Evolutionary conservation across 2,329 filamentous ascomycete genomes (phyloP).

Genomic region (Neofusicoccum umdonicola): DNA sequence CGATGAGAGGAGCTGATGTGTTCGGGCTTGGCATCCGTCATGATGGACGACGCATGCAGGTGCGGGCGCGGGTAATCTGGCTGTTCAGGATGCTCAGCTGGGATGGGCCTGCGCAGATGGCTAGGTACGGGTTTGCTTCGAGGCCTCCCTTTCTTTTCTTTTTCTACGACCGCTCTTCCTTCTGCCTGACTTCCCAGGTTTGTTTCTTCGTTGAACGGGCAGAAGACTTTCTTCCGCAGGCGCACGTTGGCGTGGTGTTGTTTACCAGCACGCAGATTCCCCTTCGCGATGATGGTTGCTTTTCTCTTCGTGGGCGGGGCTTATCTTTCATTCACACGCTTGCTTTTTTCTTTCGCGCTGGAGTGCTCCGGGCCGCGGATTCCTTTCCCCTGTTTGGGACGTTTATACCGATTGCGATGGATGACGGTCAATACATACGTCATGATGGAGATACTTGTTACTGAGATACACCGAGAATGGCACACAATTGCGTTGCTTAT

Average conservation of each 20-base stretch:
- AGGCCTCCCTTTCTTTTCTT: neutral
- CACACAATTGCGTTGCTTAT: conserved; percentile 7
- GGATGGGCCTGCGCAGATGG: conserved; percentile 5
- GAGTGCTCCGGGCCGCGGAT: neutral
- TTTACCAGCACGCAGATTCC: conserved; percentile 17
- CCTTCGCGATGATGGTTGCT: conserved; percentile 16
- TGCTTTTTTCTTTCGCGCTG: neutral
- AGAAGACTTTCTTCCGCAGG: neutral
- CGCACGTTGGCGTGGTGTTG: conserved; percentile 12
- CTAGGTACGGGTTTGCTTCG: conserved; percentile 4
- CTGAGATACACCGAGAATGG: conserved; percentile 9
- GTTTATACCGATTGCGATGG: conserved; percentile 9
- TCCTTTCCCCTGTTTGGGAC: neutral
- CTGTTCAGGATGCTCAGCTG: conserved; percentile 4
- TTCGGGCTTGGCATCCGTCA: conserved; percentile 3
- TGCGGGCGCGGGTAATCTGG: conserved; percentile 2
- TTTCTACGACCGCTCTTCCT: neutral
- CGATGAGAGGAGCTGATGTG: conserved; percentile 2
- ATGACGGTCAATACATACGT: conserved; percentile 7
- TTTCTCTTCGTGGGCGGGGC: neutral
- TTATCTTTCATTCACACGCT: neutral
- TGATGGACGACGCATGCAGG: neutral
- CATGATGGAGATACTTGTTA: conserved; percentile 7
- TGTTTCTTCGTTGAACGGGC: neutral
- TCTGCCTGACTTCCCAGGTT: conserved; percentile 2